Conservation (phyloP, 306 rosid species). For the Casuarina cunninghamiana region DNA sequence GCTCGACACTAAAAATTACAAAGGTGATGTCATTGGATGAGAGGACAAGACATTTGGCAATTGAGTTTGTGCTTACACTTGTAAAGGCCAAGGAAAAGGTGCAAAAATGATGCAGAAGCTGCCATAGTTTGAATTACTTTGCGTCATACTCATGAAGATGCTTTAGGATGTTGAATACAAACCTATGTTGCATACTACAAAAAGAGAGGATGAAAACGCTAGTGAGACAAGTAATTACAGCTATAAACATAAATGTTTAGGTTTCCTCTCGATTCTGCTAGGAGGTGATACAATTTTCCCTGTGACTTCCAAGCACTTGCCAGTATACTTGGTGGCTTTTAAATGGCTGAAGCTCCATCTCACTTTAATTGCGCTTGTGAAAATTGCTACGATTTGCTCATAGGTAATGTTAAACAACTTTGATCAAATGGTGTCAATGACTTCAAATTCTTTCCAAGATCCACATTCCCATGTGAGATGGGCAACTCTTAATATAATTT, state of each 20-base stretch:
- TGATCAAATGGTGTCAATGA: too few species aligned
- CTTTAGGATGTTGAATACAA: conserved; percentile 82
- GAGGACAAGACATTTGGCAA: conserved; percentile 88
- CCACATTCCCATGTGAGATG: too few species aligned
- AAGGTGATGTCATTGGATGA: conserved; percentile 85
- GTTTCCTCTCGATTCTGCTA: conserved; percentile 76
- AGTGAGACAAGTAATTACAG: conserved; percentile 88
- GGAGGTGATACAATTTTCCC: conserved; percentile 97
- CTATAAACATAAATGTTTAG: conserved; percentile 95
- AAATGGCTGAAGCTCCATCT: conserved; percentile 97
- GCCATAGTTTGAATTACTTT: conserved; percentile 90
- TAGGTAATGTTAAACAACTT: too few species aligned
- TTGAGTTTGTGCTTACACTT: conserved; percentile 87
- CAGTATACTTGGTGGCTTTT: conserved; percentile 73
- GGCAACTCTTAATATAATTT: too few species aligned
- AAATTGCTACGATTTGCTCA: conserved; percentile 45
- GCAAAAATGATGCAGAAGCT: conserved; percentile 93
- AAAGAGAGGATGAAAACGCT: conserved; percentile 79
- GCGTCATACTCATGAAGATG: conserved; percentile 83
- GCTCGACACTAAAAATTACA: conserved; percentile 83
- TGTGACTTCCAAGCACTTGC: conserved; percentile 88
- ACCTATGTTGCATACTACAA: conserved; percentile 79
- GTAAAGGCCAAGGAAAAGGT: conserved; percentile 96
- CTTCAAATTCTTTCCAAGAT: too few species aligned
- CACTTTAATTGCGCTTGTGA: conserved; percentile 83